These are phyloP conservation scores for Trichoderma reesei DNA, from an alignment of 495 filamentous ascomycete species.

Conservation along the genomic window DNA sequence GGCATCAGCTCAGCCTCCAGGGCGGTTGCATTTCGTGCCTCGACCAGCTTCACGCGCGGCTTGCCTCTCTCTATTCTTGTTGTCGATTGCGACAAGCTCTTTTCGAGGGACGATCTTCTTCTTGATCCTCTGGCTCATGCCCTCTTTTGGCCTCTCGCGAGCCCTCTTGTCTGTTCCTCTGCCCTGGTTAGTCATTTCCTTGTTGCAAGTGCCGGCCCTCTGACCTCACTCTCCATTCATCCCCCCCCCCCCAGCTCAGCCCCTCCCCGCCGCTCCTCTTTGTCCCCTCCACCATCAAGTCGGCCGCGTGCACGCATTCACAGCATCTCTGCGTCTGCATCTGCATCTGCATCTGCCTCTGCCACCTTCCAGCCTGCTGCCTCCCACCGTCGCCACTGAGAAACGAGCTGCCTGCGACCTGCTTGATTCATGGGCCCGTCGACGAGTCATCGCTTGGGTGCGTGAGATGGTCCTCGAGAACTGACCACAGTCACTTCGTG, in stretches of 20 bases:
- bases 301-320: neutral
- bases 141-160: neutral
- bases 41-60: neutral
- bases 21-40: neutral
- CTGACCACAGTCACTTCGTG: conserved; percentile 28
- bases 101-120: neutral
- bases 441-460: neutral
- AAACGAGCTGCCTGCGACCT: conserved; percentile 15
- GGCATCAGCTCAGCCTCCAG: conserved; percentile 10
- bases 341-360: too few relatives aligned
- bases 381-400: neutral
- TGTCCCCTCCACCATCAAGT: neutral
- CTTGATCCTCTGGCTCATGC: neutral
- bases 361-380: too few relatives aligned
- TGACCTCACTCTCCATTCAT: conserved; percentile 11
- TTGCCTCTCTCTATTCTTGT: neutral
- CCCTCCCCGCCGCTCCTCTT: conserved; percentile 7
- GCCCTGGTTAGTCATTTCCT: conserved; percentile 13
- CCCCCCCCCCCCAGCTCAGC: conserved; percentile 4
- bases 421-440: conserved; percentile 12
- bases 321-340: neutral
- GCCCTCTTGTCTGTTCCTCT: conserved; percentile 11
- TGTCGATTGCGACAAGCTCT: neutral
- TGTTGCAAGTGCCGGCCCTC: conserved; percentile 18
- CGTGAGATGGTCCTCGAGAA: conserved; percentile 20